Percentiles rank a stretch among this genome's conserved stretches.
Conservation (phyloP, 2,329 filamentous ascomycete species). For the Fusarium bulbicola region DNA sequence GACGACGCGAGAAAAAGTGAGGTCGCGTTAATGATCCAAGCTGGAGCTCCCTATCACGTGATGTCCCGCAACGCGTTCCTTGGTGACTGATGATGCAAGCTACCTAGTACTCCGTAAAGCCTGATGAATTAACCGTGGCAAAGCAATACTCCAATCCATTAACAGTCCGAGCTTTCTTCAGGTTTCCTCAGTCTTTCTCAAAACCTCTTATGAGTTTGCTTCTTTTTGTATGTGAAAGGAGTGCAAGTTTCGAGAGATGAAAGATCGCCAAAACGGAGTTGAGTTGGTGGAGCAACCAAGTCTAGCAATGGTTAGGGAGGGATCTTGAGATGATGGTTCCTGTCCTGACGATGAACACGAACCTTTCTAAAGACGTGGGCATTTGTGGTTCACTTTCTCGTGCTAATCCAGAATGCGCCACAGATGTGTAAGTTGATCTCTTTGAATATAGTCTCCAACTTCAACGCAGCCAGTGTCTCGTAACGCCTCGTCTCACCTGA, state of each 20-base stretch:
- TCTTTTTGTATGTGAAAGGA: not conserved
- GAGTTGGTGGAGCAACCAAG: slow-evolving; percentile 36
- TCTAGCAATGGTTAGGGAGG: not conserved
- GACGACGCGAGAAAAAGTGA: slow-evolving; percentile 53
- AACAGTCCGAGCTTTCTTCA: not conserved
- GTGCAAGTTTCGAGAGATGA: not conserved
- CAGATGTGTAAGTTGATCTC: not conserved
- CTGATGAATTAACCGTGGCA: not conserved
- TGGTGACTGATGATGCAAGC: slow-evolving; percentile 31
- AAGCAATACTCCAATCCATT: not conserved
- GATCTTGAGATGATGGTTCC: not conserved
- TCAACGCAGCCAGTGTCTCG: not conserved
- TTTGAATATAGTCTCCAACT: not conserved
- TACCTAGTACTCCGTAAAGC: not conserved
- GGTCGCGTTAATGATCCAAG: slow-evolving; percentile 54
- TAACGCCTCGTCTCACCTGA: not conserved
- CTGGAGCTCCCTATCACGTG: slow-evolving; percentile 48
- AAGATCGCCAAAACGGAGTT: not conserved
- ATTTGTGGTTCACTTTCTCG: too few species aligned
- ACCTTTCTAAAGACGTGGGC: not conserved
- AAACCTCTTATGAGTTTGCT: not conserved
- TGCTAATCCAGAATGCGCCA: not conserved
- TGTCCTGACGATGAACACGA: not conserved
- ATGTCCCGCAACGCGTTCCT: slow-evolving; percentile 41
- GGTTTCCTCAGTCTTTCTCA: not conserved